phyloP scores from a whole-genome alignment of 768 basidiomycete species.

The Multifurca ochricompacta region DNA sequence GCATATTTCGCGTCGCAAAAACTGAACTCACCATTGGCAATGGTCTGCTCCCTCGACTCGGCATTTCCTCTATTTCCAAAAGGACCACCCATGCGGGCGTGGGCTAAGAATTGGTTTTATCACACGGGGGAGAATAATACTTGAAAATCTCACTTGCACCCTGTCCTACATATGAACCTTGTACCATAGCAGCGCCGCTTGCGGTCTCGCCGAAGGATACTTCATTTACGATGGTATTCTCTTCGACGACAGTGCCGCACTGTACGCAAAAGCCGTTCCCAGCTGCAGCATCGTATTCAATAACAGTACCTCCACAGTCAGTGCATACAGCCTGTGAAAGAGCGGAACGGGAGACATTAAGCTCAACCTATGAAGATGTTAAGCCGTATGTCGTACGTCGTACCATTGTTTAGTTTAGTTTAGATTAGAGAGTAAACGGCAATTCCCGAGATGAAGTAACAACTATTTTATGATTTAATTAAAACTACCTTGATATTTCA shows the following conservation, averaged over 20 bases:
- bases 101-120: constrained; percentile 40
- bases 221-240: constrained; percentile 90
- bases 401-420: constrained; percentile 5
- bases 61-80: constrained; percentile 71
- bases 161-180: constrained; percentile 86
- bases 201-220: constrained; percentile 93
- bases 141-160: constrained; percentile 66
- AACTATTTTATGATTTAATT: too few relatives aligned
- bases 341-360: too few relatives aligned
- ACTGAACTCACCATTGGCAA: constrained; percentile 64
- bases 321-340: constrained; percentile 46
- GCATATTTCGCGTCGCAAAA: background rate
- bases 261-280: constrained; percentile 80
- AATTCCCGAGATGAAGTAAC: constrained; percentile 5
- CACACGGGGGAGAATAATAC: background rate
- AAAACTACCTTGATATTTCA: background rate
- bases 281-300: constrained; percentile 77
- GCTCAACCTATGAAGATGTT: background rate
- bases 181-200: constrained; percentile 89
- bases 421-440: background rate
- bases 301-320: constrained; percentile 76
- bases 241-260: constrained; percentile 88
- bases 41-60: constrained; percentile 87
- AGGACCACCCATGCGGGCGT: constrained; percentile 74
- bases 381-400: background rate